Base-by-base conservation (phyloP, 2,329 filamentous ascomycete species). In the Pestalotiopsis sp. region DNA sequence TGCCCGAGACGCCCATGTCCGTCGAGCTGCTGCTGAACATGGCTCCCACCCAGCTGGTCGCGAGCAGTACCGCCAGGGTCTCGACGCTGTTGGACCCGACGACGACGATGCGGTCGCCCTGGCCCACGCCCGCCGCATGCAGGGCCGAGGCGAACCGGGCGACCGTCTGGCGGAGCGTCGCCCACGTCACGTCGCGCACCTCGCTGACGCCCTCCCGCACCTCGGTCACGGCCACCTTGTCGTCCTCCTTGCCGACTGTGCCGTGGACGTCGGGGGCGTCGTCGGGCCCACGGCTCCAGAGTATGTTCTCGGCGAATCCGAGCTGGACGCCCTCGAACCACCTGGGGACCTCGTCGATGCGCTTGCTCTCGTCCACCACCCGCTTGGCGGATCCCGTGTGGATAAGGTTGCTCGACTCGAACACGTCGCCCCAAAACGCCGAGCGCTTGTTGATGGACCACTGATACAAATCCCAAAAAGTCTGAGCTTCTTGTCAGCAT, bases 241-340 rank as follows among this genome's bases (percentile, higher is more conserved):
- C 78, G 70, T 95, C 92, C 71, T 93, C 91, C 77, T 96, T 96
- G 69, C 88, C 82, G 3, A 76, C 71, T 0, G 82, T 92, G 7
- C 83, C 83, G 4, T 83, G 81, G 26, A 82, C 75, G 2, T 81
- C 84, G 0, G 81, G 77, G 10, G 83, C 74, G n/a, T 80, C 76
- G 0, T 79, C 74, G 1, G 79, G 75, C 3, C 77, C 76, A 14
- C 81, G 81, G 1, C 85, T 85, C 81, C 88, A 94, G 30, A 97
- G 87, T 30, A 94, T 79, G 75, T 96, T 97, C 80, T 97, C 93
- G 4, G 92, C 91, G 75, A 90, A 95, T 74, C 94, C 97, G 72
- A 96, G 78, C 4, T 82, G 80, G 1, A 94, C 84, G 38, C 93
- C 93, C 1, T 88, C 81, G 77, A 96, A 97, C 93, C 93, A 97